Conservation (phyloP, 768 basidiomycete species). For the Pholiota conissans region DNA sequence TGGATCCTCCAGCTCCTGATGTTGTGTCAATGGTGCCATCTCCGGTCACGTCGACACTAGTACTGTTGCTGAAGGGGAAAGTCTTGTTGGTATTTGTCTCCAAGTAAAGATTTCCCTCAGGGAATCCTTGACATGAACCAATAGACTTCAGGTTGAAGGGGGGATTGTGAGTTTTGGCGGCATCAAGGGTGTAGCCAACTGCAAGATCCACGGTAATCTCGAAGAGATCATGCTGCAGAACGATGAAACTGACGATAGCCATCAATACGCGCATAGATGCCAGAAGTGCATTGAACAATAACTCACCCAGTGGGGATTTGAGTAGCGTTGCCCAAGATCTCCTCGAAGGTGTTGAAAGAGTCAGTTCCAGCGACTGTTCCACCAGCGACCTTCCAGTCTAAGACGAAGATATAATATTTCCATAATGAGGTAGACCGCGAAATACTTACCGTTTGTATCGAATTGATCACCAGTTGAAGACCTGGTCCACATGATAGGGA, state of each 20-base stretch:
- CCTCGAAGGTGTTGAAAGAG: slow-evolving; percentile 67
- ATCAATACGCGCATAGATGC: neutral
- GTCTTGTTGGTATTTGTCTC: slow-evolving; percentile 77
- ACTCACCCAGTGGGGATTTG: slow-evolving; percentile 57
- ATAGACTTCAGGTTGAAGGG: slow-evolving; percentile 75
- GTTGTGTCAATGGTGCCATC: slow-evolving; percentile 37
- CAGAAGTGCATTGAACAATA: slow-evolving; percentile 1
- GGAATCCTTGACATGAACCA: slow-evolving; percentile 70
- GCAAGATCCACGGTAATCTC: slow-evolving; percentile 88
- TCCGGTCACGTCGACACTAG: slow-evolving; percentile 38
- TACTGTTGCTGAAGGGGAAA: slow-evolving; percentile 54
- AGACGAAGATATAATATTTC: neutral
- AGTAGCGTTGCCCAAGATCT: slow-evolving; percentile 71
- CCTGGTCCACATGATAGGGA: slow-evolving; percentile 89
- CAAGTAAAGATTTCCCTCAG: slow-evolving; percentile 70
- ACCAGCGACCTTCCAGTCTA: slow-evolving; percentile 88
- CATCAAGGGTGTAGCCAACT: slow-evolving; percentile 79
- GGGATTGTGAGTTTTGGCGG: slow-evolving; percentile 67
- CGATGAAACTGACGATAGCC: slow-evolving; percentile 63
- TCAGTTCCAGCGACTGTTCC: slow-evolving; percentile 68
- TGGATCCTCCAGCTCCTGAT: slow-evolving; percentile 23
- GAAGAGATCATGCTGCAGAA: slow-evolving; percentile 86
- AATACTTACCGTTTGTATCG: slow-evolving; percentile 65
- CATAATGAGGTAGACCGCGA: neutral
- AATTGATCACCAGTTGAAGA: slow-evolving; percentile 54